These are phyloP conservation scores for Monosporascus sp. DNA, from an alignment of 2,329 filamentous ascomycete genomes.

Conservation along the genomic window DNA sequence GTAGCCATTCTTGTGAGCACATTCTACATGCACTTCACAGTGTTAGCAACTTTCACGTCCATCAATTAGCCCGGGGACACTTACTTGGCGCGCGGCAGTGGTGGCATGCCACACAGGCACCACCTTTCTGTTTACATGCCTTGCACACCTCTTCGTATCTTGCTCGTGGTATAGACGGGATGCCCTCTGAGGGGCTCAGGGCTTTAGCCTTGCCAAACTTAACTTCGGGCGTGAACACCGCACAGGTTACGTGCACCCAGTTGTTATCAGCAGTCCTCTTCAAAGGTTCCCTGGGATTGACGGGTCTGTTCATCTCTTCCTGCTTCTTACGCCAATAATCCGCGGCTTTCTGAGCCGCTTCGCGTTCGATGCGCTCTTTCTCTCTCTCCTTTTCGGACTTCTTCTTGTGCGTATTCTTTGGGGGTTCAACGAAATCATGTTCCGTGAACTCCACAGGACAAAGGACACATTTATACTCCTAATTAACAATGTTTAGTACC, in stretches of 20 bases:
- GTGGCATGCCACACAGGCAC: conserved; percentile 82
- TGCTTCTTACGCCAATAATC: conserved; percentile 82
- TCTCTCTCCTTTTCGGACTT: conserved; percentile 82
- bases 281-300: conserved; percentile 80
- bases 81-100: conserved; percentile 56
- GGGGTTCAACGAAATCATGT: conserved; percentile 76
- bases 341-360: conserved; percentile 71
- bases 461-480: conserved; percentile 88
- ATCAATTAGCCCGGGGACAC: conserved; percentile 8
- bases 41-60: conserved; percentile 19
- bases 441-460: conserved; percentile 80
- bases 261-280: conserved; percentile 96
- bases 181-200: conserved; percentile 82
- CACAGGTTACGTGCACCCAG: conserved; percentile 94
- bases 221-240: conserved; percentile 85
- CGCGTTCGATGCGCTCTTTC: conserved; percentile 79
- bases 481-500: conserved; percentile 23
- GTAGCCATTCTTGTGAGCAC: conserved; percentile 79
- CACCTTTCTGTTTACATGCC: conserved; percentile 66
- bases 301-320: conserved; percentile 74
- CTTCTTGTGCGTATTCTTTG: conserved; percentile 82
- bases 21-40: conserved; percentile 73
- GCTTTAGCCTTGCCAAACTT: conserved; percentile 83
- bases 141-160: conserved; percentile 77
- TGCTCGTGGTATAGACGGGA: conserved; percentile 70